Base-by-base conservation (phyloP, 1,284 basidiomycete genomes). In the Tilletia horrida region DNA sequence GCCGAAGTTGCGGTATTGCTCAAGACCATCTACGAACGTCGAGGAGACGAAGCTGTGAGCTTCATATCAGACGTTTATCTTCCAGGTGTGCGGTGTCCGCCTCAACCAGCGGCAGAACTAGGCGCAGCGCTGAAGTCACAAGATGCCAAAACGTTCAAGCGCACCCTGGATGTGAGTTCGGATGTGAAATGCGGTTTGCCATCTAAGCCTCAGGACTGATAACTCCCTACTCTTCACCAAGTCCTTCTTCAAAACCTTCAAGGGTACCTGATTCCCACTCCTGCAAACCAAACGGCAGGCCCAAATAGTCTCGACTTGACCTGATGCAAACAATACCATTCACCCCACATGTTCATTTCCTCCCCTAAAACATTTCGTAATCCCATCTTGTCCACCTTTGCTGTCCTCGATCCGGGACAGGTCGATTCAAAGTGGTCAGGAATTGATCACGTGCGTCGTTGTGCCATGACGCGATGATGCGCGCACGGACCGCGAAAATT, bases 51-150 rank as follows among this genome's bases (percentile, higher is more conserved):
- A 83, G 90, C 90, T 1, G 87, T 90, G 78, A 87, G 90, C 67
- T 97, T 90, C 83, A 88, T 98, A 72, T 82, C 89, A 9, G 86
- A 84, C 62, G 88, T 89, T 45, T 93, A 93, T 83, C 86, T 98
- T 29, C 93, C 95, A 1, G 88, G 91, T 14, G 89, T 95, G 82
- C 87, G 89, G 71, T 96, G 93, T 86, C 93, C 94, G 23, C 83
- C 86, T 9, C 87, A 90, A 31, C 88, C 88, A 29, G 89, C 91
- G 0, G 75, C 88, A 63, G 91, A 95, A 71, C 91, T 97, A 62
- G 70, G 64, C 0, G 43, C 69, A 29, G 78, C 73, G 42, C 61
- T 81, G 40, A 74, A 76, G 65, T 48, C 61, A 45, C 66, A 74
- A 70, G 92, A 94, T 76, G 84, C 85, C 66, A 93, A 92, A 82